Evolutionary conservation across 192 early-diverging fungal genomes (phyloP).

Genomic region (Coemansia sp.): DNA sequence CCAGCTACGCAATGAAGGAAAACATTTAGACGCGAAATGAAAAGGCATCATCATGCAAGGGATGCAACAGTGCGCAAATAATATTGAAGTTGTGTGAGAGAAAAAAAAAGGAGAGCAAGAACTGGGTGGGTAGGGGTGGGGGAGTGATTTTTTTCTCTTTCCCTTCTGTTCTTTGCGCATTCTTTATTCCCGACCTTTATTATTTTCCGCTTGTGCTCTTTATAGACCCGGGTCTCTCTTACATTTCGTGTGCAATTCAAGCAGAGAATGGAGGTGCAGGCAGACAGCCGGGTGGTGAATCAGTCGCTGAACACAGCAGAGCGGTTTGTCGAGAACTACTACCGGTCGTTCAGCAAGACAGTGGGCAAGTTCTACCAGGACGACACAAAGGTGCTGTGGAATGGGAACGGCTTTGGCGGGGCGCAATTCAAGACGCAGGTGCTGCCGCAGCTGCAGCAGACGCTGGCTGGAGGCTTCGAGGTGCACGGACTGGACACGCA

Average conservation of each 20-base stretch:
- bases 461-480: constrained; percentile 7
- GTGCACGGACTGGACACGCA: constrained; percentile 30
- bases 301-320: constrained; percentile 16
- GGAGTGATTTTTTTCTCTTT: not conserved
- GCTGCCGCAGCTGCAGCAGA: constrained; percentile 22
- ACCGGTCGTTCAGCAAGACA: constrained; percentile 10
- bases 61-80: no score
- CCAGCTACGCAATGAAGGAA: no score
- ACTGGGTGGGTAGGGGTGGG: no score
- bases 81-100: no score
- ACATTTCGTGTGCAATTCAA: not conserved
- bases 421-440: constrained; percentile 21
- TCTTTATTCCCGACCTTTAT: not conserved
- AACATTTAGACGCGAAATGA: no score
- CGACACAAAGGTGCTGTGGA: constrained; percentile 37
- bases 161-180: not conserved
- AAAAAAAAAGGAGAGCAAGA: no score
- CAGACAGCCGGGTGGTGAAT: not conserved
- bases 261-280: not conserved
- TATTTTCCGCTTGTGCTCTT: not conserved
- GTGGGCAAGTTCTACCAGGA: constrained; percentile 37
- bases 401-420: constrained; percentile 27
- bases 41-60: no score
- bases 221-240: not conserved
- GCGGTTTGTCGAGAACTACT: constrained; percentile 42